phyloP scores from a whole-genome alignment of 2,329 filamentous ascomycete species.

The Ramularia endophylla region DNA sequence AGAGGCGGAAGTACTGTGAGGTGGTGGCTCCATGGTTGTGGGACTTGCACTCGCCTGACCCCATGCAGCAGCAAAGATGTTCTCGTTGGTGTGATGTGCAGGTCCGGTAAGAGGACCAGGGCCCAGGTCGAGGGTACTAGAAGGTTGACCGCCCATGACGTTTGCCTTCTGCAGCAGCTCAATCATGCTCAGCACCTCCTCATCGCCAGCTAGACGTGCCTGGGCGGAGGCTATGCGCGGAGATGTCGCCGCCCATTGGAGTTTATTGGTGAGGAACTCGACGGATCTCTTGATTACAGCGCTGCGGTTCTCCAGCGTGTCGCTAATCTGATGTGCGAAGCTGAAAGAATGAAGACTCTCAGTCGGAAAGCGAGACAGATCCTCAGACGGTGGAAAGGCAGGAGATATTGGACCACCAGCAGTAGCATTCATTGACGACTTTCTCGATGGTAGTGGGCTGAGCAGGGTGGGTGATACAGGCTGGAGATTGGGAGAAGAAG shows the following conservation, averaged over 20 bases:
- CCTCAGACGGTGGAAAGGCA: conserved; percentile 67
- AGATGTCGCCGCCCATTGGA: conserved; percentile 72
- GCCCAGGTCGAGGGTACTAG: conserved; percentile 54
- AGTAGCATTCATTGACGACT: conserved; percentile 43
- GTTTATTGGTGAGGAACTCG: conserved; percentile 91
- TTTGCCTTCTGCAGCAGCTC: conserved; percentile 79
- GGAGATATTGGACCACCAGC: conserved; percentile 63
- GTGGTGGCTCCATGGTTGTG: conserved; percentile 26
- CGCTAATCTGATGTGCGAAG: conserved; percentile 83
- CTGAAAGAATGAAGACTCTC: conserved; percentile 98
- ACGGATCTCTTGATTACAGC: conserved; percentile 89
- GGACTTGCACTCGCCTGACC: conserved; percentile 36
- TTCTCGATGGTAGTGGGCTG: conserved; percentile 56
- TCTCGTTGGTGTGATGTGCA: conserved; percentile 63
- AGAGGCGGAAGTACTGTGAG: too few relatives aligned
- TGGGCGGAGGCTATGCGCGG: conserved; percentile 76
- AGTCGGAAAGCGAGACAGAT: conserved; percentile 84
- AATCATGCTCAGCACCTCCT: conserved; percentile 85
- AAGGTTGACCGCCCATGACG: conserved; percentile 52
- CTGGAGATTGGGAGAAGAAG: conserved; percentile 65
- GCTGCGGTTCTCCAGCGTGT: conserved; percentile 83
- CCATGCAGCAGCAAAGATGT: conserved; percentile 65
- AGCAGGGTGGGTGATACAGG: conserved; percentile 62
- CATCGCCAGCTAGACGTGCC: conserved; percentile 72
- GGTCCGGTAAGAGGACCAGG: conserved; percentile 70